Base-by-base conservation (phyloP, 2,329 filamentous ascomycete species). In the Fusarium sp. region DNA sequence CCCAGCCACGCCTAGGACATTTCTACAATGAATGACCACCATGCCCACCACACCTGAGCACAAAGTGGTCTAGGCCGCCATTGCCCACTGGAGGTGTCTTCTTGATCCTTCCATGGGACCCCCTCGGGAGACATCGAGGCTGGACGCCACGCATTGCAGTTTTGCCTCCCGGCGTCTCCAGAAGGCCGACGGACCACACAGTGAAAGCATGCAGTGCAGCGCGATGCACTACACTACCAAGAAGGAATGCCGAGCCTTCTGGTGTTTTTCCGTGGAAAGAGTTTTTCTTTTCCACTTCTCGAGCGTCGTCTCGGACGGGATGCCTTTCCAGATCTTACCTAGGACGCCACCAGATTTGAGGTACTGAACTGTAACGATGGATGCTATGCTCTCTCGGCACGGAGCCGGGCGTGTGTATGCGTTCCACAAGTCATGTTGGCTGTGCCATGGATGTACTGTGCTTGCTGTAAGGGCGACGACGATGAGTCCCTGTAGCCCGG, bases 91-190 rank as follows among this genome's bases (percentile, higher is more conserved):
- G 68, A 45, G 68, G 56, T 50, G 61, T 52, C 54, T 54, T 35
- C 24, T 66, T 52, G 43, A 71, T 64, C 41, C 39, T 54, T 60
- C 35, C 60, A 56, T 54, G 52, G 65, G 69, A 56, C 60, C 61
- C 63, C 62, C 48, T 65, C 56, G 68, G 20, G 68, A 59, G 58
- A 48, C 54, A 69, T 74, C 62, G 69, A 74, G 65, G 61, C 72
- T 74, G 68, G 68, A 41, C 72, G 72, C 68, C 72, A 74, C 72
- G 60, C 61, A 72, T 69, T 63, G 61, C 72, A 71, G 65, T 76
- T 77, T 52, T 69, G 75, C 71, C 66, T 74, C 68, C 48, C 24
- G 61, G 75, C 71, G 71, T 66, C 72, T 72, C 68, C 65, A 66
- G 68, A 77, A 59, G 64, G 35, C 64, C 65, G 62, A 65, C 60